Base-by-base conservation (phyloP, 139 green algal species). In the Auxenochlorella pyrenoidosa region DNA sequence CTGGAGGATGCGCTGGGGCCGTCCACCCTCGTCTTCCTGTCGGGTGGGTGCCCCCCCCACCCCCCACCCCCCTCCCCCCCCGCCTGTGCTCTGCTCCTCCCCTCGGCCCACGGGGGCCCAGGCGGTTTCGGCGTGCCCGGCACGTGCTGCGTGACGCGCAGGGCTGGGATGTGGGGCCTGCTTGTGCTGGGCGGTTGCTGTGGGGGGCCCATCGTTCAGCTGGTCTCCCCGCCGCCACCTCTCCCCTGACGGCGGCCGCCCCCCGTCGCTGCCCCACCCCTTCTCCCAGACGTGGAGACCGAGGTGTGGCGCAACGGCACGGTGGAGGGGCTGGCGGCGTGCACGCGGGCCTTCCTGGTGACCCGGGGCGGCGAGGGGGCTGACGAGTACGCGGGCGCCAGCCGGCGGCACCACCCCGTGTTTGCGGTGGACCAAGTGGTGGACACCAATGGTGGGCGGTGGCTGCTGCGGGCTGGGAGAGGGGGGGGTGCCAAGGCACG, bases 381-480 rank as follows among this genome's bases (percentile, higher is more conserved):
- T 1, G 85, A 93, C 38, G 89, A 92, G 76, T 71, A 84, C 65
- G 36, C 54, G n/a, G 44, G 34, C 3, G n/a, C 47, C 66, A 40
- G 8, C 32, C 22, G 38, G 36, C 68, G 43, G 36, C 85, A 76
- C 38, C 71, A 51, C 73, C 75, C 86, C 22, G 21, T 58, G 32
- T 87, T 77, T 47, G 36, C 54, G 15, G 75, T 83, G 10, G 87
- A 91, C 63, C 70, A 28, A 38, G 90, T 93, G 60, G 86, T 93
- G 60, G 94, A 98, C 89, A 98, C 95, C 40, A 98, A 98, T 76
- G 95, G 95, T 28, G 95, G 94, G 16, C 16, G 95, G 63, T 8
- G 34, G 22, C 26, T 34, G 60, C 21, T 26, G 60, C n/a, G n/a
- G n/a, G n/a, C n/a, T n/a, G n/a, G n/a, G n/a, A n/a, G n/a, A n/a